Percentiles rank a stretch among this genome's conserved stretches.
These are phyloP conservation scores for Aspergillus oerlinghausenensis DNA, from an alignment of 2,329 filamentous ascomycete genomes.

Conservation along the genomic window DNA sequence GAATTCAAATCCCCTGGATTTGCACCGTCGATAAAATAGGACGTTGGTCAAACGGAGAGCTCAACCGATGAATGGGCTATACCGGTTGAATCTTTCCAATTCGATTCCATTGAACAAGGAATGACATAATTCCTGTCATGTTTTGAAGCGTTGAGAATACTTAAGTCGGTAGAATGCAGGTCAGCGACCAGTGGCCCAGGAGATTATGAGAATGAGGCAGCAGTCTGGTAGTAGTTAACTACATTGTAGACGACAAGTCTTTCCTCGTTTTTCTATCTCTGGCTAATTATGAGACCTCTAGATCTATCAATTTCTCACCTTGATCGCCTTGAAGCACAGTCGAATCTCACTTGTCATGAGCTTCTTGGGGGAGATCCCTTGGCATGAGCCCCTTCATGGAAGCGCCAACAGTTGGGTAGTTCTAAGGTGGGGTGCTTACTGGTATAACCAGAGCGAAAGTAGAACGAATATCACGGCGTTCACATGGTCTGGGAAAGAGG, in stretches of 20 bases:
- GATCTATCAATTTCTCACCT: too few species aligned
- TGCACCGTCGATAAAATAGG: constrained; percentile 51
- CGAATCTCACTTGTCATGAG: too few species aligned
- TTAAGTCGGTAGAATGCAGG: constrained; percentile 27
- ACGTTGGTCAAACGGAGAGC: constrained; percentile 56
- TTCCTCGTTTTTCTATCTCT: too few species aligned
- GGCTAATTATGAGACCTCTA: too few species aligned
- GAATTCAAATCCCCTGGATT: constrained; percentile 53
- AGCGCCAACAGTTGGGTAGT: too few species aligned
- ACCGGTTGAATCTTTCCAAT: not conserved
- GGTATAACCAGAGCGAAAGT: not conserved
- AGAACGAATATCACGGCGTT: not conserved
- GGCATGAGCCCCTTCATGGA: too few species aligned
- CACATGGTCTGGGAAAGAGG: not conserved
- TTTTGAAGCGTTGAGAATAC: constrained; percentile 19
- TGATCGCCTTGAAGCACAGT: too few species aligned
- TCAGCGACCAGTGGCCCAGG: constrained; percentile 16
- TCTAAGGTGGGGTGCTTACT: not conserved
- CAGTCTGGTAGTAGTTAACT: not conserved
- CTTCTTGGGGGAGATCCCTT: too few species aligned
- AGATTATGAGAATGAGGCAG: not conserved
- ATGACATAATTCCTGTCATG: constrained; percentile 25
- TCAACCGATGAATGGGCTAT: constrained; percentile 37
- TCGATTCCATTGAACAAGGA: not conserved
- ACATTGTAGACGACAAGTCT: too few species aligned